Conservation (phyloP, 1,139 yeast species). For the Geotrichum citri-aurantii region DNA sequence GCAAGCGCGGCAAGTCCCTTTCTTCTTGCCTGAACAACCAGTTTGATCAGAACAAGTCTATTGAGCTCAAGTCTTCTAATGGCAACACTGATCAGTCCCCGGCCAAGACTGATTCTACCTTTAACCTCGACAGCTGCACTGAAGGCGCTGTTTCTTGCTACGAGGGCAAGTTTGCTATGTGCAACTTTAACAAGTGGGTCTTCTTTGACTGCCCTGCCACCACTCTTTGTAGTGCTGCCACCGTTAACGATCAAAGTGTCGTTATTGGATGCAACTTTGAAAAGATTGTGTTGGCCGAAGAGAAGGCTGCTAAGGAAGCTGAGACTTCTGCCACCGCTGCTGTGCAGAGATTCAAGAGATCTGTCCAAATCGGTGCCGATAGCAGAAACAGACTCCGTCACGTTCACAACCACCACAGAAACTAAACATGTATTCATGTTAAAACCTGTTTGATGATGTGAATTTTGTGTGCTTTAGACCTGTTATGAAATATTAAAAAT, state of each 20-base stretch:
- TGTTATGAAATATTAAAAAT: neutral
- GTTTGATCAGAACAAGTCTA: constrained; percentile 6
- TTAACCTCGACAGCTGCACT: constrained; percentile 5
- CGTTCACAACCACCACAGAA: neutral
- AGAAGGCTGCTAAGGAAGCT: constrained; percentile 4
- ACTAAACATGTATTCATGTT: neutral
- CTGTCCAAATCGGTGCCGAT: neutral
- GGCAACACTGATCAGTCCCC: neutral
- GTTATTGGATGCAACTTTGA: constrained; percentile 27
- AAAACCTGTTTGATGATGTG: neutral
- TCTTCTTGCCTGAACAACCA: constrained; percentile 15
- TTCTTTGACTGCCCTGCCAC: constrained; percentile 50
- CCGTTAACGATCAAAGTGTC: constrained; percentile 31
- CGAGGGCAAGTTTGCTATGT: constrained; percentile 16
- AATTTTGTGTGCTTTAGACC: neutral
- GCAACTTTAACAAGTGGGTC: constrained; percentile 47
- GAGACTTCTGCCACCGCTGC: constrained; percentile 1
- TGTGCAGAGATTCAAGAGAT: neutral
- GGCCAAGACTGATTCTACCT: neutral
- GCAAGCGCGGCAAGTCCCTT: constrained; percentile 9
- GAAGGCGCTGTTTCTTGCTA: constrained; percentile 16
- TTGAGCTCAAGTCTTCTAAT: constrained; percentile 4
- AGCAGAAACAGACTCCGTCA: neutral
- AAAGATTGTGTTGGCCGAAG: constrained; percentile 10
- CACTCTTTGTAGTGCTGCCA: constrained; percentile 51